A percentile compares a stretch with the other conserved stretches of the same genome.
These are phyloP conservation scores for Phylloporus rhodoxanthus DNA, from an alignment of 768 basidiomycete species.

Conservation along the genomic window DNA sequence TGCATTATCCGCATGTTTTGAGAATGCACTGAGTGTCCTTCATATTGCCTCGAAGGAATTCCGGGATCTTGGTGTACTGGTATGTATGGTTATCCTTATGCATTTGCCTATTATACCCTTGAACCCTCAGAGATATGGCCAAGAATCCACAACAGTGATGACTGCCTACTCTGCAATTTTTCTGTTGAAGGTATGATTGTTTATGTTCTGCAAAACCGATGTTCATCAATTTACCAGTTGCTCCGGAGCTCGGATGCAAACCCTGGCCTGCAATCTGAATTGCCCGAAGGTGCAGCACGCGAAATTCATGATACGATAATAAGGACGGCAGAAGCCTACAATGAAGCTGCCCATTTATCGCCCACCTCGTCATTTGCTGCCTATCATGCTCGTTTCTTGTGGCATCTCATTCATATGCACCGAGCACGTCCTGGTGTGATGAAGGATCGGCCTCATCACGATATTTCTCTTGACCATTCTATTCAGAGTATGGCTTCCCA, in stretches of 20 bases:
- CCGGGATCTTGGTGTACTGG: conserved; percentile 66
- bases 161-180: conserved; percentile 82
- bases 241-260: conserved; percentile 58
- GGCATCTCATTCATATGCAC: conserved; percentile 59
- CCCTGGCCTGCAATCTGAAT: conserved; percentile 51
- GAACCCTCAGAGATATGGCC: conserved; percentile 62
- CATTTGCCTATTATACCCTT: background rate
- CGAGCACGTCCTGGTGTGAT: conserved; percentile 42
- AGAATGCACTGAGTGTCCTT: conserved; percentile 66
- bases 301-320: conserved; percentile 63
- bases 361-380: conserved; percentile 61
- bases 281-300: conserved; percentile 54
- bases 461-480: conserved; percentile 49
- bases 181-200: conserved; percentile 54
- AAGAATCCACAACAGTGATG: conserved; percentile 82
- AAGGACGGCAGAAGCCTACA: conserved; percentile 72
- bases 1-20: conserved; percentile 66
- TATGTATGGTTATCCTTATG: conserved; percentile 39
- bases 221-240: conserved; percentile 41
- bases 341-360: conserved; percentile 59
- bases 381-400: conserved; percentile 75
- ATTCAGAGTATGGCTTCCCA: conserved; percentile 40
- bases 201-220: background rate
- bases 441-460: conserved; percentile 35
- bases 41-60: conserved; percentile 72